These are phyloP conservation scores for Pyrenopolyporus hunteri DNA, from an alignment of 495 filamentous ascomycete genomes.

Conservation along the genomic window DNA sequence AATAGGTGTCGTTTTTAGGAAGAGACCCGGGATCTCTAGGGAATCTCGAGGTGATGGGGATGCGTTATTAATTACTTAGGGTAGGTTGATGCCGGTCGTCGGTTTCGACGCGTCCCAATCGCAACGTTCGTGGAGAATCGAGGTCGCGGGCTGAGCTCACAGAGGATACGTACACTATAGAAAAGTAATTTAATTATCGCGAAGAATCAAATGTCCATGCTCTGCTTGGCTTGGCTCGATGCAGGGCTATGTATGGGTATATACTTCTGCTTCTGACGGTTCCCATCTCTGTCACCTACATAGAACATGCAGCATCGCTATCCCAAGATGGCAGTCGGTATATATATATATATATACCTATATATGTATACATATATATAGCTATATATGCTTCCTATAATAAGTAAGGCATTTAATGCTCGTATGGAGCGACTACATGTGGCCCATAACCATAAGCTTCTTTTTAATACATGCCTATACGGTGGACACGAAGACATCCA, in stretches of 20 bases:
- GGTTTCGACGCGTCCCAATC: conserved; percentile 6
- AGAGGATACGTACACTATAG: background rate
- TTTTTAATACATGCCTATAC: background rate
- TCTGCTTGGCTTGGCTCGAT: conserved; percentile 5
- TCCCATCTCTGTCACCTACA: conserved; percentile 8
- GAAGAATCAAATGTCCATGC: background rate
- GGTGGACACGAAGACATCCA: background rate
- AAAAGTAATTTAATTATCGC: conserved; percentile 2
- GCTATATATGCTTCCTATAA: background rate
- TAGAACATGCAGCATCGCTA: conserved; percentile 5
- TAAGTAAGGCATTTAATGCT: too few species aligned
- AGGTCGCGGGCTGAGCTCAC: background rate
- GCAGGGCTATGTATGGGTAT: conserved; percentile 11
- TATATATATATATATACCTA: background rate
- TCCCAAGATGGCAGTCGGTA: conserved; percentile 15
- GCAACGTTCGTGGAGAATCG: conserved; percentile 14
- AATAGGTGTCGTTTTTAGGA: conserved; percentile 30
- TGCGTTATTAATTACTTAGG: conserved; percentile 40
- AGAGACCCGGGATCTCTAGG: conserved; percentile 15
- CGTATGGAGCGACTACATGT: too few species aligned
- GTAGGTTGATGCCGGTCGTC: background rate
- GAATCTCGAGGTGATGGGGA: too few species aligned
- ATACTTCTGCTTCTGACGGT: too few species aligned
- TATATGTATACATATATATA: background rate
- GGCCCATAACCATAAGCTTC: too few species aligned